Evolutionary conservation across 805 yeast genomes (phyloP).

Genomic region (Yamadazyma sp.): DNA sequence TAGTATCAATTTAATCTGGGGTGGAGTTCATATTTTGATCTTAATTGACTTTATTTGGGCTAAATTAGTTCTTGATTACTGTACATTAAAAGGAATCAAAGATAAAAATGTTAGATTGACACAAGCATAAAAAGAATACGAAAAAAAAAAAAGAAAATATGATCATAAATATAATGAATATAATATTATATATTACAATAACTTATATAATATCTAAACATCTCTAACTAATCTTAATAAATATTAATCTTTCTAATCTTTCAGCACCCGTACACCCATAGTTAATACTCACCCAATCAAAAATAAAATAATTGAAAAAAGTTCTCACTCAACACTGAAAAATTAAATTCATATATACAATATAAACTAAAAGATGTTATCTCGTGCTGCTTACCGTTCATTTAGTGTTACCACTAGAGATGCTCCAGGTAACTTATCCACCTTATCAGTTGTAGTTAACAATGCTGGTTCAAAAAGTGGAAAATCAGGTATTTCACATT

Average conservation of each 20-base stretch:
- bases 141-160: too few species aligned
- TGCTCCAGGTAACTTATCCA: constrained; percentile 64
- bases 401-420: constrained; percentile 53
- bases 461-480: constrained; percentile 81
- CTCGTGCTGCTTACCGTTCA: constrained; percentile 41
- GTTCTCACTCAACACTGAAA: constrained; percentile 1
- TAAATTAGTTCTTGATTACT: constrained; percentile 62
- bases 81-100: constrained; percentile 36
- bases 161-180: too few species aligned
- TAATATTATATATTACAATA: too few species aligned
- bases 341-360: constrained; percentile 1
- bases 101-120: constrained; percentile 11
- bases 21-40: constrained; percentile 63
- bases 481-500: constrained; percentile 80
- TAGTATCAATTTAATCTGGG: constrained; percentile 83
- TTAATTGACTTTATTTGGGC: constrained; percentile 83
- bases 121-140: too few species aligned
- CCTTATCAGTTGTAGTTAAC: constrained; percentile 71
- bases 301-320: background rate
- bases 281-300: constrained; percentile 1
- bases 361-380: constrained; percentile 27
- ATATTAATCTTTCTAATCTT: too few species aligned
- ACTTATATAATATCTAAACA: background rate
- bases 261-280: constrained; percentile 3
- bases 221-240: too few species aligned